Percentiles rank a stretch among this genome's conserved stretches.
Conservation (phyloP, 192 early-diverging fungal genomes). For the Backusella circina region DNA sequence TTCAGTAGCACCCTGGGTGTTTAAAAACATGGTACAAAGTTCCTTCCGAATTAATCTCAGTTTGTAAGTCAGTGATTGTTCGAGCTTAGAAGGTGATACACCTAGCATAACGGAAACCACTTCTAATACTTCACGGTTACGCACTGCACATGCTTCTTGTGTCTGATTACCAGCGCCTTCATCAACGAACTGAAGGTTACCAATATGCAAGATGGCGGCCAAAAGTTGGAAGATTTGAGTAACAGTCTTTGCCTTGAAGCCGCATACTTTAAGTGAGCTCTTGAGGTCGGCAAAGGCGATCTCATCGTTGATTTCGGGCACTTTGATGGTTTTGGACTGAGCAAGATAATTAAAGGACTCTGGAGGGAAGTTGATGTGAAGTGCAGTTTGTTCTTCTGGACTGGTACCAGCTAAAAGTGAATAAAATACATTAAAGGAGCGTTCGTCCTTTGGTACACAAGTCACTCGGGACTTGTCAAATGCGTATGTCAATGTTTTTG, state of each 20-base stretch:
- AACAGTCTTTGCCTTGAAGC: slow-evolving; percentile 67
- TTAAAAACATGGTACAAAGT: slow-evolving; percentile 87
- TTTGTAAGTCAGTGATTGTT: slow-evolving; percentile 74
- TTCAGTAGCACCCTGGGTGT: slow-evolving; percentile 65
- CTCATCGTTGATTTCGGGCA: slow-evolving; percentile 41
- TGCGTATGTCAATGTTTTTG: slow-evolving; percentile 73
- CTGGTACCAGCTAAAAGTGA: slow-evolving; percentile 71
- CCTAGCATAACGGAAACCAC: slow-evolving; percentile 78
- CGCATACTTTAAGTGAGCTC: slow-evolving; percentile 55
- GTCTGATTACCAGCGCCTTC: slow-evolving; percentile 52
- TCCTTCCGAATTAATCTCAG: slow-evolving; percentile 80
- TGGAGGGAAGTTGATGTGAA: slow-evolving; percentile 53
- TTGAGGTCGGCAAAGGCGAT: slow-evolving; percentile 65
- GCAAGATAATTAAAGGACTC: slow-evolving; percentile 46
- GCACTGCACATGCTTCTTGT: slow-evolving; percentile 72
- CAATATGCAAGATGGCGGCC: slow-evolving; percentile 87
- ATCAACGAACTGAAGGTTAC: slow-evolving; percentile 79
- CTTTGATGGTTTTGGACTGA: slow-evolving; percentile 32
- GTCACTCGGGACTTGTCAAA: slow-evolving; percentile 64
- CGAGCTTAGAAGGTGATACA: slow-evolving; percentile 66
- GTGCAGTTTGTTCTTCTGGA: slow-evolving; percentile 59
- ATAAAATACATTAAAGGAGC: slow-evolving; percentile 79
- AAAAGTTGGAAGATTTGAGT: slow-evolving; percentile 79
- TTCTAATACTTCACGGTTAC: slow-evolving; percentile 71
- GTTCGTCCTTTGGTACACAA: slow-evolving; percentile 59